These are phyloP conservation scores for Sextonia rubra DNA, from an alignment of 164 flowering plant genomes.

Conservation along the genomic window DNA sequence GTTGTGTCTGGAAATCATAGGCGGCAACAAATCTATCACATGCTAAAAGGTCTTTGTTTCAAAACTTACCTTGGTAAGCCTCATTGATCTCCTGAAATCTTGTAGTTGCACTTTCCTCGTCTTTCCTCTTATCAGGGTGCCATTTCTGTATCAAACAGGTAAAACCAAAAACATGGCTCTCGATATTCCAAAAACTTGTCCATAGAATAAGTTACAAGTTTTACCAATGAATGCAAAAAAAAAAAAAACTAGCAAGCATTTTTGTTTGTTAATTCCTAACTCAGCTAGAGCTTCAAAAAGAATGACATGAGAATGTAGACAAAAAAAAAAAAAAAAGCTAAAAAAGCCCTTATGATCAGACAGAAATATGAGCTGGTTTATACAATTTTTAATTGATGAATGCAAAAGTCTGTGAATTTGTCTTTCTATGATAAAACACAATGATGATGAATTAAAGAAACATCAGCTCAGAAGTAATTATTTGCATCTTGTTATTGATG, in stretches of 20 bases:
- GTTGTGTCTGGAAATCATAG: too few species aligned
- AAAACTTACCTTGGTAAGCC: conserved; percentile 72
- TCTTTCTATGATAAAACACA: too few species aligned
- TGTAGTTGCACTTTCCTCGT: conserved; percentile 52
- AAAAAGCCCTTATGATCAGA: neutral
- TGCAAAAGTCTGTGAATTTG: neutral
- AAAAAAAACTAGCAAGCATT: neutral
- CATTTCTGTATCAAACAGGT: conserved; percentile 54
- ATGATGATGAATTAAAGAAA: neutral
- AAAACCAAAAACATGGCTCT: neutral
- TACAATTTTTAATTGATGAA: neutral
- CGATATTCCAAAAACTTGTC: neutral
- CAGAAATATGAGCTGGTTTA: neutral
- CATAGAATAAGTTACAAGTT: neutral
- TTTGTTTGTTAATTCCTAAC: neutral
- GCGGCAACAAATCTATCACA: too few species aligned
- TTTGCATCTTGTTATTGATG: too few species aligned
- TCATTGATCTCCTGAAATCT: conserved; percentile 94
- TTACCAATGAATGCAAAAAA: neutral
- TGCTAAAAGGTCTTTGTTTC: neutral
- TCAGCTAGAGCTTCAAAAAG: neutral
- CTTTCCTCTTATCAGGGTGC: conserved; percentile 93
- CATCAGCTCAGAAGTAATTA: neutral
- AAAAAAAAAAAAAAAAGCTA: too few species aligned
- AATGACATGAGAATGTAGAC: too few species aligned